phyloP scores from a whole-genome alignment of 306 rosid genomes.

The Citrullus colocynthis region DNA sequence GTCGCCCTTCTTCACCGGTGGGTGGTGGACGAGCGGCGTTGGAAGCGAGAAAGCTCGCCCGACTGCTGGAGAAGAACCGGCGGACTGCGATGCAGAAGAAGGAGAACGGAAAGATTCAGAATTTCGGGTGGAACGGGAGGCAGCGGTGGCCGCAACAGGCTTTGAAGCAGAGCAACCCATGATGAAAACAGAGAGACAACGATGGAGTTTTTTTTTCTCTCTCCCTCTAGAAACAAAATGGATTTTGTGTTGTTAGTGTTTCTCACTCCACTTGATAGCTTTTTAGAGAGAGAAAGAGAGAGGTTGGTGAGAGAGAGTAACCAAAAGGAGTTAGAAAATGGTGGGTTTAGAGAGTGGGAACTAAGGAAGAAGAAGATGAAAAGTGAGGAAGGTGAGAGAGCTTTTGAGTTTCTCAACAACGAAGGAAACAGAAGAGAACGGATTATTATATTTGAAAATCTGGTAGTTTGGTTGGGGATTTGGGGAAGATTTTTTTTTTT shows the following conservation, averaged over 20 bases:
- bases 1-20: constrained; percentile 63
- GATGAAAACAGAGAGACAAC: constrained; percentile 7
- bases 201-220: not conserved
- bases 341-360: not conserved
- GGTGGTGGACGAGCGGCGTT: constrained; percentile 69
- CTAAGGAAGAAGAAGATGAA: not conserved
- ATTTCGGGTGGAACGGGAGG: constrained; percentile 6
- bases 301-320: constrained; percentile 1
- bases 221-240: not conserved
- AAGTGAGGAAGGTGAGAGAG: not conserved
- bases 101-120: constrained; percentile 14
- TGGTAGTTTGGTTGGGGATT: constrained; percentile 6
- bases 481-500: not conserved
- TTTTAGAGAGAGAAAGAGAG: not conserved
- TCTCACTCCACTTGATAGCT: not conserved
- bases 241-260: not conserved
- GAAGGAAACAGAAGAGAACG: not conserved
- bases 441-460: not conserved
- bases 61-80: constrained; percentile 11
- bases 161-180: constrained; percentile 91
- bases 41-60: constrained; percentile 40
- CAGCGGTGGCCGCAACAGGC: constrained; percentile 7
- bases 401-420: not conserved
- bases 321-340: constrained; percentile 3
- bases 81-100: not conserved